Evolutionary conservation across 1,139 yeast species (phyloP).

Genomic region (Protomyces inundatus): DNA sequence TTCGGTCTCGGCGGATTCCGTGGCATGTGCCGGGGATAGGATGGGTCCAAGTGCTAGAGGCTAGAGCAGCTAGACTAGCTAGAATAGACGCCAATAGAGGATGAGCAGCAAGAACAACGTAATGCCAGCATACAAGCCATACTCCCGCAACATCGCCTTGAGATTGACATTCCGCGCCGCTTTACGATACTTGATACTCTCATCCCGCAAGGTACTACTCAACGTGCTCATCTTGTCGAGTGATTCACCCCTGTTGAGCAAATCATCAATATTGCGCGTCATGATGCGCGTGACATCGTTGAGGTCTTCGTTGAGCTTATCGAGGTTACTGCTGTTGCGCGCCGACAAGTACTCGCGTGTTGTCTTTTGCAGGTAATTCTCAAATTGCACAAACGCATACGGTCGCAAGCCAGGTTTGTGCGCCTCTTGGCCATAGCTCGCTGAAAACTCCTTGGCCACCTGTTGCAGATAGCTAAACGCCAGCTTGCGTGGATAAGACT

Average conservation of each 20-base stretch:
- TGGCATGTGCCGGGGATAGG: too few species aligned
- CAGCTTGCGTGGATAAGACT: constrained; percentile 76
- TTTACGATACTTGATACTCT: constrained; percentile 79
- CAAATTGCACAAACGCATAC: constrained; percentile 84
- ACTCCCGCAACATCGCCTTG: constrained; percentile 81
- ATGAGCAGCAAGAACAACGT: constrained; percentile 69
- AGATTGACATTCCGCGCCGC: constrained; percentile 88
- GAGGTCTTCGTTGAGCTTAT: constrained; percentile 75
- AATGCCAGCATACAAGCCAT: constrained; percentile 75
- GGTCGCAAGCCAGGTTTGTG: constrained; percentile 64
- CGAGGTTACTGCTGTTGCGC: constrained; percentile 70
- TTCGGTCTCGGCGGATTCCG: too few species aligned
- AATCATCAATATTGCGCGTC: constrained; percentile 93
- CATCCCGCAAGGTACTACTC: constrained; percentile 71
- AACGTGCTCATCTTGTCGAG: constrained; percentile 87
- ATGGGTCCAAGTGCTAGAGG: too few species aligned
- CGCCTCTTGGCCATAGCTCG: constrained; percentile 72
- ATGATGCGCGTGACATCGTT: constrained; percentile 91
- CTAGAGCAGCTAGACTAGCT: neutral
- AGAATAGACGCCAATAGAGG: constrained; percentile 50
- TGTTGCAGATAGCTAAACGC: constrained; percentile 85
- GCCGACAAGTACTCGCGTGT: constrained; percentile 85
- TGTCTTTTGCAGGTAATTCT: constrained; percentile 74
- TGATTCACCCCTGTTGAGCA: constrained; percentile 89
- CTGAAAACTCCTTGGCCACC: constrained; percentile 72